Evolutionary conservation across 2,329 filamentous ascomycete genomes (phyloP).

Genomic region (Trichoderma oligosporum): DNA sequence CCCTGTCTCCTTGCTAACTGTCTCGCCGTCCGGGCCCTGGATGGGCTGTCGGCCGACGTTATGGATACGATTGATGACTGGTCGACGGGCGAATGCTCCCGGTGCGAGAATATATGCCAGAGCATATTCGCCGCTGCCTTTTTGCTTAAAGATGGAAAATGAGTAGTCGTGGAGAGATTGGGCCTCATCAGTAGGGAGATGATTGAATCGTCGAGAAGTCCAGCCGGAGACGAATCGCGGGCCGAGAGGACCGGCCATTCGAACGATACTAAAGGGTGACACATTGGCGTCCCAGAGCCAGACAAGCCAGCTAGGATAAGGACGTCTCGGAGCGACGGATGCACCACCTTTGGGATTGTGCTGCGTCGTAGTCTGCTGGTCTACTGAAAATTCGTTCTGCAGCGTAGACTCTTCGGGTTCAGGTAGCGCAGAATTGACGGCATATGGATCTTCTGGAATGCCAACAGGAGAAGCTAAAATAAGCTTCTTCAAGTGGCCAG

Average conservation of each 20-base stretch:
- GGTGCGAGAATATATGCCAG: slow-evolving; percentile 90
- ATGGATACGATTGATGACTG: slow-evolving; percentile 82
- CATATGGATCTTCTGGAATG: slow-evolving; percentile 90
- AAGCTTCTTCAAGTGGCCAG: slow-evolving; percentile 89
- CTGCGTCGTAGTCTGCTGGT: slow-evolving; percentile 54
- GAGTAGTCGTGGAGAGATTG: slow-evolving; percentile 87
- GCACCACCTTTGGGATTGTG: slow-evolving; percentile 38
- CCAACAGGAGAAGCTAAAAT: slow-evolving; percentile 93
- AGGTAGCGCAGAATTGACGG: slow-evolving; percentile 74
- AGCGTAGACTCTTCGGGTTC: slow-evolving; percentile 70
- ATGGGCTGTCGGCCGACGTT: slow-evolving; percentile 73
- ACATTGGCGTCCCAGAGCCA: slow-evolving; percentile 98
- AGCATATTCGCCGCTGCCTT: slow-evolving; percentile 89
- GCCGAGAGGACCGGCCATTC: slow-evolving; percentile 82
- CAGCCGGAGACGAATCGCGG: slow-evolving; percentile 91
- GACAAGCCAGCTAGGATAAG: slow-evolving; percentile 78
- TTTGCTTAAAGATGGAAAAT: slow-evolving; percentile 89
- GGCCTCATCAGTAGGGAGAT: slow-evolving; percentile 75
- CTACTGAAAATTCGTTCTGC: slow-evolving; percentile 73
- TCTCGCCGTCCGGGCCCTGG: slow-evolving; percentile 27
- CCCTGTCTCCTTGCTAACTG: slow-evolving; percentile 53
- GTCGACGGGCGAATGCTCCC: slow-evolving; percentile 84
- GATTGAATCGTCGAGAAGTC: slow-evolving; percentile 89
- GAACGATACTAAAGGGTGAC: slow-evolving; percentile 87
- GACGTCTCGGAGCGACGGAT: slow-evolving; percentile 43